Evolutionary conservation across 495 filamentous ascomycete genomes (phyloP), one percentile per base, ranked within the genome.

Genomic region (Halenospora varia): DNA sequence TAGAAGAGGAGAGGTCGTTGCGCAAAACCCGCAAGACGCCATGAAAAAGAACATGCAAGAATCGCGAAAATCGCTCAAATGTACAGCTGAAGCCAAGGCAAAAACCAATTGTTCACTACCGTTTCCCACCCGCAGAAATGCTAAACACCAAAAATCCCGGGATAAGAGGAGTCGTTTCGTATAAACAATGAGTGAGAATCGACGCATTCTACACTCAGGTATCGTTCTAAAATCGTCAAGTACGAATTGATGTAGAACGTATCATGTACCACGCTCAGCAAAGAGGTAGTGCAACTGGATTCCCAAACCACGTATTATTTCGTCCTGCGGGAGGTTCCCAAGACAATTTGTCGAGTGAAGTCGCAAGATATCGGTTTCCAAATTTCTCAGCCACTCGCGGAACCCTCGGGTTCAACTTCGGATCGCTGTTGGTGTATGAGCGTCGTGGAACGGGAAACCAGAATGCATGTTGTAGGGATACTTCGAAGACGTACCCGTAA

Each of bases 401-500:
- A 51, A 22, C 17, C 15, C 2, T 3, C 4, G 17, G 3, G 15
- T 55, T 65, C 50, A 68, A 57, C 65, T 63, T 26, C 57, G 65
- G 56, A 68, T 68, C 45, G 65, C 65, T 62, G 62, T 65, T 18
- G 65, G 52, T 49, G 65, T 50, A 65, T 65, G 65, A 64, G 57
- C 48, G 9, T 67, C 66, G 59, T 63, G 56, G 53, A 67, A 66
- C 42, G 53, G 48, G 56, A 61, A 70, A 53, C 62, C 60, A 56
- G 52, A 53, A 55, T 60, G 53, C 47, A 51, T 55, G 53, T 62
- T 52, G 45, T 65, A 61, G 25, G 48, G 56, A 63, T 68, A 67
- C 62, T 65, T 62, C 62, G 67, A 59, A 56, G 67, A 64, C 60
- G 65, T 68, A 62, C 60, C 63, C 60, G 63, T 50, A 51, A 62